Base-by-base conservation (phyloP, 805 yeast species). In the Ogataea corticis region DNA sequence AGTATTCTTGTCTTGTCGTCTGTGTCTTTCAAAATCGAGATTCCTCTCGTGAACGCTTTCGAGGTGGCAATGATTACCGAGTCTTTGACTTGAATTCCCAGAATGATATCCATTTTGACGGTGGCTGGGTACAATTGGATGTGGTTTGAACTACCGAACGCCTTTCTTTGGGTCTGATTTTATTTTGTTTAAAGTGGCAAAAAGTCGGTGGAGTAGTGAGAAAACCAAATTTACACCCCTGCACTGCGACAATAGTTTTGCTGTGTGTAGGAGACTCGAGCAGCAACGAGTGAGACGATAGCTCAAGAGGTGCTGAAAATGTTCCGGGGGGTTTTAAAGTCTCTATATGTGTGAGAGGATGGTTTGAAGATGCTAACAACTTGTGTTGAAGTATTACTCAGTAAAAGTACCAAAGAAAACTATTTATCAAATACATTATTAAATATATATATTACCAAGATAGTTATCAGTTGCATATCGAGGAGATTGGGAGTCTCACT, bases 21-120 rank as follows among this genome's bases (percentile, higher is more conserved):
- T 39, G 77, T 73, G 42, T 79, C 82, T 61, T 87, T 87, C 55
- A 89, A 69, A 41, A 89, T 78, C 12, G 96, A 84, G 44, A 90
- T 85, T 45, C 97, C 96, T 56, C 99, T 79, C 9, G 96, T 87
- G 46, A 85, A 87, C 4, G 97, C 96, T 65, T 85, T 88, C 10
- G 97, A 90, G n/a, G 98, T 87, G 61, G 97, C 96, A 46, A 92
- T 69, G 49, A 94, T 76, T 36, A 92, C 96, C 50, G 82, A 77
- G 60, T 89, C 95, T 58, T 80, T 72, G 28, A 90, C 85, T 60
- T 79, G 84, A 57, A 92, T 84, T 46, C 98, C 98, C 57, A 92
- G 73, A 45, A 92, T 72, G 59, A 92, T 83, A 73, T 92, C 99
- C 98, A 94, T 94, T 36, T 42, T 41, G 38, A 32, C 40, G 31